These are phyloP conservation scores for Acephala macrosclerotiorum DNA, from an alignment of 2,329 filamentous ascomycete genomes.

Conservation along the genomic window DNA sequence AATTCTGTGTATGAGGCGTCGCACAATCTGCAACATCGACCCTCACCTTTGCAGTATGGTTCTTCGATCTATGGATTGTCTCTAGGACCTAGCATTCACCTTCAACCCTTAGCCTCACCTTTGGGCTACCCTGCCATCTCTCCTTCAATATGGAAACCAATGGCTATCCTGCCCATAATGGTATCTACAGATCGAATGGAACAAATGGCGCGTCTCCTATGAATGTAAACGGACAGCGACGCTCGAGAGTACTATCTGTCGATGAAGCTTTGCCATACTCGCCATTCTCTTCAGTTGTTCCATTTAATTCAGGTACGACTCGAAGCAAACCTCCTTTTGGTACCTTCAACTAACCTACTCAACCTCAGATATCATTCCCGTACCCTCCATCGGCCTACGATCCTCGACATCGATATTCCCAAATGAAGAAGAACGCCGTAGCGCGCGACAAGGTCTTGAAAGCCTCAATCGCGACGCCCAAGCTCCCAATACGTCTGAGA, in stretches of 20 bases:
- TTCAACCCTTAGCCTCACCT: conserved; percentile 5
- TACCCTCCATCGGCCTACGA: conserved; percentile 64
- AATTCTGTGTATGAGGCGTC: neutral
- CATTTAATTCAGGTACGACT: conserved; percentile 73
- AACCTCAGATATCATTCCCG: conserved; percentile 67
- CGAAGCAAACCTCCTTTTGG: conserved; percentile 7
- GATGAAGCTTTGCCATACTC: conserved; percentile 83
- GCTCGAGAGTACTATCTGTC: conserved; percentile 63
- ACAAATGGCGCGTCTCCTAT: conserved; percentile 26
- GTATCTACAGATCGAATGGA: conserved; percentile 33
- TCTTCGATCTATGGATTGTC: neutral
- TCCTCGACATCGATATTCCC: conserved; percentile 59
- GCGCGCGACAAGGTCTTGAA: conserved; percentile 62
- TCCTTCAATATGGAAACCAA: conserved; percentile 38
- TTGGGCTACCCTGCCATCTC: neutral
- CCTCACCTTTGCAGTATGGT: conserved; percentile 1
- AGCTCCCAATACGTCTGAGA: conserved; percentile 65
- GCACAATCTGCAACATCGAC: neutral
- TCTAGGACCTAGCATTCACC: neutral
- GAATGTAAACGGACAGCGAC: conserved; percentile 24
- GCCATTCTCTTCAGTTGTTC: conserved; percentile 80
- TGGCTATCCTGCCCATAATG: conserved; percentile 36
- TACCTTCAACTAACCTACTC: conserved; percentile 29
- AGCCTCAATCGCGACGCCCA: conserved; percentile 75
- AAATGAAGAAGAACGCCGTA: conserved; percentile 59